Base-by-base conservation (phyloP, 2,329 filamentous ascomycete genomes). In the Fusarium keratoplasticum region DNA sequence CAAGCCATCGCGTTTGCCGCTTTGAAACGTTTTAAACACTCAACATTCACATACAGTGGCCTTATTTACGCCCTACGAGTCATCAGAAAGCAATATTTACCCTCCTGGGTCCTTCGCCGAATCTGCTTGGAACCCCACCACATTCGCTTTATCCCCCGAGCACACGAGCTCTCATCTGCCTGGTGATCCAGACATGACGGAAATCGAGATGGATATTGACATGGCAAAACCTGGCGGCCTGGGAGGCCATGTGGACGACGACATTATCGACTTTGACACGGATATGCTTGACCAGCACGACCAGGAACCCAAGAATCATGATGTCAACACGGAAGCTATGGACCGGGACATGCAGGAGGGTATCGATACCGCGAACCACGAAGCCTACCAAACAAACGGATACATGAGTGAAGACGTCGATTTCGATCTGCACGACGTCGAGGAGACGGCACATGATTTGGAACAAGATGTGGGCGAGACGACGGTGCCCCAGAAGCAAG, bases 211-310 rank as follows among this genome's bases (percentile, higher is more conserved):
- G 76, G 81, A 82, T 42, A 69, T 82, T 42, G 80, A 82, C 50
- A 64, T 78, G 66, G 66, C 67, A 35, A 76, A 76, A 38, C 79
- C 80, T 35, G 69, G 74, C 35, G 71, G 67, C 40, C 58, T 78
- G 9, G 78, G 77, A 25, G 64, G 59, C 6, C 76, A 72, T 27
- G 66, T 71, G 18, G 80, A 82, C 42, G 79, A 83, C 16, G 83
- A 84, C 64, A 71, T 83, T 27, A 82, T 84, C 59, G 80, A 83
- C 65, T 84, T 83, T 44, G 83, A 84, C 33, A 82, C 79, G 61
- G 83, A 83, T 47, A 79, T 80, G 72, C 67, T 71, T 18, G 76
- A 79, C 40, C 67, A 75, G 20, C 66, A 69, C 8, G 73, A 76
- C 9, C 59, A 75, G 61, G 64, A 69, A 13, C 11, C 50, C 6